Percentiles rank a stretch among this genome's conserved stretches.
These are phyloP conservation scores for Pseudonitzschia delicatissima DNA, from an alignment of 108 stramenopile species.

Conservation along the genomic window DNA sequence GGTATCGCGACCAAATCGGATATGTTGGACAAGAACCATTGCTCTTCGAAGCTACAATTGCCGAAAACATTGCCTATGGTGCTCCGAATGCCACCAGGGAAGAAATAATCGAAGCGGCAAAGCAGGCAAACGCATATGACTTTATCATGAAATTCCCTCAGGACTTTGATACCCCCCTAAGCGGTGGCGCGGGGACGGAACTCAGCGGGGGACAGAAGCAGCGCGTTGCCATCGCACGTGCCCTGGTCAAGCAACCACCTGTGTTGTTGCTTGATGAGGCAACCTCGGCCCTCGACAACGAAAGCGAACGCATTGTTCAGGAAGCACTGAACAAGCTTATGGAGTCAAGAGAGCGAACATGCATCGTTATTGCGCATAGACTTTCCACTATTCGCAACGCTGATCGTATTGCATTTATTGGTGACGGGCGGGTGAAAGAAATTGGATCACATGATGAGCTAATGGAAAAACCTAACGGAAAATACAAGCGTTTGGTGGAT, in stretches of 20 bases:
- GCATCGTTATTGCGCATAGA: conserved; percentile 84
- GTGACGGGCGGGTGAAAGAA: conserved; percentile 59
- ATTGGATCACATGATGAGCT: conserved; percentile 22
- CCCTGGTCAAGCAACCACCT: conserved; percentile 75
- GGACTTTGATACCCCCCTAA: conserved; percentile 49
- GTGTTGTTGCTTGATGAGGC: conserved; percentile 90
- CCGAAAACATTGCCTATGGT: conserved; percentile 90
- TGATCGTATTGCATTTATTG: conserved; percentile 74
- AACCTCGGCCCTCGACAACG: conserved; percentile 81
- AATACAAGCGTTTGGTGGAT: conserved; percentile 59
- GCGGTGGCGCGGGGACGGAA: conserved; percentile 48
- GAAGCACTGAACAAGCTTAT: conserved; percentile 82
- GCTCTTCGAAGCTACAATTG: conserved; percentile 86
- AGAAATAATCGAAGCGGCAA: conserved; percentile 80
- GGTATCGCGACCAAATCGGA: conserved; percentile 85
- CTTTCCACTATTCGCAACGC: conserved; percentile 80
- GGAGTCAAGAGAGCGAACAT: conserved; percentile 53
- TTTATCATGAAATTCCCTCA: conserved; percentile 73
- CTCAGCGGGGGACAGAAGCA: conserved; percentile 66
- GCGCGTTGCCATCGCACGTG: conserved; percentile 84
- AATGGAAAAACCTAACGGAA: conserved; percentile 37
- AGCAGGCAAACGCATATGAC: conserved; percentile 85
- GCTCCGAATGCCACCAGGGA: conserved; percentile 40
- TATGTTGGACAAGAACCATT: conserved; percentile 92
- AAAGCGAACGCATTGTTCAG: conserved; percentile 80